Percentiles rank a stretch among this genome's conserved stretches.
Conservation (phyloP, 2,329 filamentous ascomycete genomes). For the Hymenoscyphus scutula region DNA sequence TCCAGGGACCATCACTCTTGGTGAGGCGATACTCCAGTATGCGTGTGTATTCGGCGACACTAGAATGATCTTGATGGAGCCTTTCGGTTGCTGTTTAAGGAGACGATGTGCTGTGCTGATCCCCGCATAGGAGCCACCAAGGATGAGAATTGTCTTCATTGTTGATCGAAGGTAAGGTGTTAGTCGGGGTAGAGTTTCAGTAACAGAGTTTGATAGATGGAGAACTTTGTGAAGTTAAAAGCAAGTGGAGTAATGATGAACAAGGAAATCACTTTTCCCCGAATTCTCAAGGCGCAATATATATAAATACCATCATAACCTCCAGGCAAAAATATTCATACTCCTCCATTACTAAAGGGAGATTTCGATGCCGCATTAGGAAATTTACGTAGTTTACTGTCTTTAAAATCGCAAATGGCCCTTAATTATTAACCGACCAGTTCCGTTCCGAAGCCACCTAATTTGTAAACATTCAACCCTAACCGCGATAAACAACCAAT, state of each 20-base stretch:
- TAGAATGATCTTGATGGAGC: conserved; percentile 50
- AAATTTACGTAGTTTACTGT: too few relatives aligned
- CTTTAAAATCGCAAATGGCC: not conserved
- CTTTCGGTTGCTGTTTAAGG: conserved; percentile 30
- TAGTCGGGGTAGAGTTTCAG: not conserved
- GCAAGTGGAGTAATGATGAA: not conserved
- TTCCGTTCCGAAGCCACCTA: not conserved
- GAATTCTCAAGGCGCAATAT: not conserved
- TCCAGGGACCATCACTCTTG: conserved; percentile 46
- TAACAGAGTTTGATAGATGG: not conserved
- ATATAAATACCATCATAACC: not conserved
- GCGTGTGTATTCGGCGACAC: conserved; percentile 52
- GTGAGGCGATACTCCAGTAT: conserved; percentile 50
- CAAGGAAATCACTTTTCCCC: not conserved
- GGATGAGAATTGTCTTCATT: conserved; percentile 36
- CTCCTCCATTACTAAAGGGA: not conserved
- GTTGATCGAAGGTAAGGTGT: not conserved
- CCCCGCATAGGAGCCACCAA: conserved; percentile 36
- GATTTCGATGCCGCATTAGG: not conserved
- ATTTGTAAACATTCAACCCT: not conserved
- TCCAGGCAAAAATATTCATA: not conserved
- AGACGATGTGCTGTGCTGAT: conserved; percentile 35
- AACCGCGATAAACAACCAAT: not conserved
- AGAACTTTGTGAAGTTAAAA: not conserved
- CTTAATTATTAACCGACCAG: not conserved